Evolutionary conservation across 306 rosid genomes (phyloP), one percentile per base, ranked within the genome.

Genomic region (Rosa rugosa): DNA sequence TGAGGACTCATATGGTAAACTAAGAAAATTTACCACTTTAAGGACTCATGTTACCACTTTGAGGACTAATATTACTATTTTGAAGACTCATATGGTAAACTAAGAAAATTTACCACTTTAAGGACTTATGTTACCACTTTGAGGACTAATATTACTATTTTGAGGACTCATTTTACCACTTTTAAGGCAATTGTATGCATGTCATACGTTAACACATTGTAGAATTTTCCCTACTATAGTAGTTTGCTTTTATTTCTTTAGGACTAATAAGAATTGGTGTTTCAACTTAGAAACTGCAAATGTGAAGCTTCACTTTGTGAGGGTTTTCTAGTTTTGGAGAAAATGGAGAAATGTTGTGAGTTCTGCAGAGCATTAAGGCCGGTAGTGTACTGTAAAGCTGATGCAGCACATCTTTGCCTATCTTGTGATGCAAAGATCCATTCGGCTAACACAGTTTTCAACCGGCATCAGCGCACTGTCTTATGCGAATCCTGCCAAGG

Each of bases 371-470:
- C 79, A 57, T 68, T 83, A 80, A 92, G 92, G 87, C 91, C 97
- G 66, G 87, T 89, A 69, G 88, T 92, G 75, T 94, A 89, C 86
- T 94, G 98, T 71, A 87, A 85, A 72, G 89, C 98, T 8, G 98
- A 94, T 87, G 90, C 90, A 77, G 98, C 97, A 50, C 86, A 84
- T 79, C 97, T 94, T 62, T 94, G 98, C 77, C 95, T 94, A 18
- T 86, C 92, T 79, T 92, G 98, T 77, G 97, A 94, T 69, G 90
- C 97, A 2, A 92, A 91, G 83, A 94, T 94, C 67, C 98, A 94
- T 82, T 87, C 91, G 31, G 97, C 97, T 17, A 92, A 94, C 81
- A 80, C 91, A 45, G 82, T 94, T 82, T 92, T 97, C 3, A 77
- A 84, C 54, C 84, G 97, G 23, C 98, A 94, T 77, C 77, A 80